Evolutionary conservation across 1,284 basidiomycete genomes (phyloP).

Genomic region (Gymnopus androsaceus): DNA sequence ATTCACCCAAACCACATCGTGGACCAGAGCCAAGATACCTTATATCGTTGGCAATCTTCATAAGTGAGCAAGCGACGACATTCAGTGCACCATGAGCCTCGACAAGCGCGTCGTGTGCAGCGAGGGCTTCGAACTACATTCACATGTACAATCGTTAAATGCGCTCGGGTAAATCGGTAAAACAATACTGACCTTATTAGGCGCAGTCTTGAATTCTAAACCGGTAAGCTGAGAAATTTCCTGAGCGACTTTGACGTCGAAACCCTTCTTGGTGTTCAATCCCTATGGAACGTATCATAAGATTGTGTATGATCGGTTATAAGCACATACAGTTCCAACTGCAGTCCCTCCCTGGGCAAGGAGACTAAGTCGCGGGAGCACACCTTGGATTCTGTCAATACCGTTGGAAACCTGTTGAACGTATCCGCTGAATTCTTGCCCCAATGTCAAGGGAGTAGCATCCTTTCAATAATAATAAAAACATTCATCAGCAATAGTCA

Average conservation of each 20-base stretch:
- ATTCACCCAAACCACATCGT: conserved; percentile 95
- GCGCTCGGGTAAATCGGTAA: conserved; percentile 43
- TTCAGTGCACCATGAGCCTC: conserved; percentile 97
- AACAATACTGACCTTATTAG: conserved; percentile 80
- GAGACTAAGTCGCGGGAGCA: conserved; percentile 84
- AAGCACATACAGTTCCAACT: conserved; percentile 83
- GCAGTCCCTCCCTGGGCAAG: conserved; percentile 99
- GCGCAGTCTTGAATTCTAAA: conserved; percentile 90
- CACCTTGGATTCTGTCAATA: conserved; percentile 83
- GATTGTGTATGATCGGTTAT: not conserved
- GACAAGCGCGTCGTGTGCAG: conserved; percentile 96
- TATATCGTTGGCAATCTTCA: conserved; percentile 99
- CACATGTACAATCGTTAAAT: not conserved
- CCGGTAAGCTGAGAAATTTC: conserved; percentile 94
- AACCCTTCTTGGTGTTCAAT: conserved; percentile 95
- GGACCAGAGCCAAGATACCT: conserved; percentile 97
- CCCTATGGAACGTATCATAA: conserved; percentile 53
- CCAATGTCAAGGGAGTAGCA: conserved; percentile 95
- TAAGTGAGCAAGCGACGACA: conserved; percentile 90
- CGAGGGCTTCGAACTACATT: conserved; percentile 90
- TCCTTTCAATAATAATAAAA: conserved; percentile 54
- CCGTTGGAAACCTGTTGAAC: conserved; percentile 93
- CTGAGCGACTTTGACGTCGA: conserved; percentile 91
- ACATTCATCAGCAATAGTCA: not conserved
- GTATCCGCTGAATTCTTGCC: conserved; percentile 99